These are phyloP conservation scores for Botryosphaeria dothidea DNA, from an alignment of 2,329 filamentous ascomycete genomes.

Conservation along the genomic window DNA sequence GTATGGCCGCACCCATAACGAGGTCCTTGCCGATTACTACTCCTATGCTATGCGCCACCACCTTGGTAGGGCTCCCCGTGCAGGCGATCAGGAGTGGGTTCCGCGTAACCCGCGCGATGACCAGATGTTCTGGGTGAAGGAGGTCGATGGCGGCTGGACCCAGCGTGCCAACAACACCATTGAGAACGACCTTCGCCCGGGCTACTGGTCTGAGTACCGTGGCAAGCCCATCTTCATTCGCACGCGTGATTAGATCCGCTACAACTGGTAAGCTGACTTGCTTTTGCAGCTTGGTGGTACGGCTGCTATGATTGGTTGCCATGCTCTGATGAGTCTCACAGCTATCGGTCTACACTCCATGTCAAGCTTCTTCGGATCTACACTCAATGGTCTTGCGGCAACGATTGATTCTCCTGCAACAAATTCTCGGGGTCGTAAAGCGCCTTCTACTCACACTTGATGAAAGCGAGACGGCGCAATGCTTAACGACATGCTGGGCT, in stretches of 20 bases:
- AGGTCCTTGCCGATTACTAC: conserved; percentile 1
- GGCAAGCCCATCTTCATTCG: conserved; percentile 22
- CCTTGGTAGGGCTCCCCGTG: not conserved
- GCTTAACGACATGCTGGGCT: not conserved
- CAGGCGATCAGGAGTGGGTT: not conserved
- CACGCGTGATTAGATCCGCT: not conserved
- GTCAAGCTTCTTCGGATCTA: not conserved
- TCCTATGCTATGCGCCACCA: not conserved
- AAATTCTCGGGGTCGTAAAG: not conserved
- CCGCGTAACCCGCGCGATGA: conserved; percentile 9
- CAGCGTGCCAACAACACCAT: conserved; percentile 38
- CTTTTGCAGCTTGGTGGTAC: not conserved
- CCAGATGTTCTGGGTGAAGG: conserved; percentile 36
- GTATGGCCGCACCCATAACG: not conserved
- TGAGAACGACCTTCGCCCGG: conserved; percentile 39
- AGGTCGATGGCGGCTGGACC: conserved; percentile 38
- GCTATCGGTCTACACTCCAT: not conserved
- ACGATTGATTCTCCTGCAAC: not conserved
- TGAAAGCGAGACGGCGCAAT: not conserved
- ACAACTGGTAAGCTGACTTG: not conserved
- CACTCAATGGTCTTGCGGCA: not conserved
- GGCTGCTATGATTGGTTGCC: not conserved
- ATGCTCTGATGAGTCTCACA: not conserved
- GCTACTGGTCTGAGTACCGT: conserved; percentile 34
- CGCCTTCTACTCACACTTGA: not conserved